Evolutionary conservation across 176 grass and related monocot genomes (phyloP).

Genomic region (Hyparrhenia diplandra): DNA sequence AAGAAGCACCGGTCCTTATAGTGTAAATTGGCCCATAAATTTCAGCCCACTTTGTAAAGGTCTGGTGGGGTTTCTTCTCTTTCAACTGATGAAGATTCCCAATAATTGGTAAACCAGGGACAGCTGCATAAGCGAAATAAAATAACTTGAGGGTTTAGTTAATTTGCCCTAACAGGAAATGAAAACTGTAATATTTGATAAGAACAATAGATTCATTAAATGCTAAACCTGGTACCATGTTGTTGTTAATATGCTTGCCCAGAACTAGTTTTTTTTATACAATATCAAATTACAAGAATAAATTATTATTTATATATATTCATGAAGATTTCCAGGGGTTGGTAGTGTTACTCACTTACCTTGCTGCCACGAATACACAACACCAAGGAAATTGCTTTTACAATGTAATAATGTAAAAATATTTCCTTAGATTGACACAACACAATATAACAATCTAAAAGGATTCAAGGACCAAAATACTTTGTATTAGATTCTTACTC

Average conservation of each 20-base stretch:
- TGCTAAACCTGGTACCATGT: neutral
- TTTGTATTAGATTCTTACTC: neutral
- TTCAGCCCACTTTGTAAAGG: slow-evolving; percentile 78
- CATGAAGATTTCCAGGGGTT: neutral
- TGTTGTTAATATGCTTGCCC: neutral
- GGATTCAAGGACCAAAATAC: neutral
- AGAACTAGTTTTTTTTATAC: neutral
- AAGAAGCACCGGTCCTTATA: slow-evolving; percentile 59
- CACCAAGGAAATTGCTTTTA: neutral
- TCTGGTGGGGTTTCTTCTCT: slow-evolving; percentile 80
- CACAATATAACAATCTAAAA: neutral
- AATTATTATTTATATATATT: neutral
- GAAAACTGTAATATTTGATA: neutral
- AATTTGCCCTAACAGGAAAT: neutral
- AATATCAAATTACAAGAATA: neutral
- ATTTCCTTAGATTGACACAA: neutral
- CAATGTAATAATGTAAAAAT: neutral
- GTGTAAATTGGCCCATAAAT: slow-evolving; percentile 79
- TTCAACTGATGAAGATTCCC: slow-evolving; percentile 85
- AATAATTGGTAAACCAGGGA: slow-evolving; percentile 76
- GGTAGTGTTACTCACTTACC: neutral
- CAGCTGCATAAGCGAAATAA: slow-evolving; percentile 46
- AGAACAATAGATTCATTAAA: neutral
- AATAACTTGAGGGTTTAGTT: neutral
- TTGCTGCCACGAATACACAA: neutral